Evolutionary conservation across 129 eudicot species (phyloP), one percentile per base, ranked within the genome.

Genomic region (Deinandra increscens): DNA sequence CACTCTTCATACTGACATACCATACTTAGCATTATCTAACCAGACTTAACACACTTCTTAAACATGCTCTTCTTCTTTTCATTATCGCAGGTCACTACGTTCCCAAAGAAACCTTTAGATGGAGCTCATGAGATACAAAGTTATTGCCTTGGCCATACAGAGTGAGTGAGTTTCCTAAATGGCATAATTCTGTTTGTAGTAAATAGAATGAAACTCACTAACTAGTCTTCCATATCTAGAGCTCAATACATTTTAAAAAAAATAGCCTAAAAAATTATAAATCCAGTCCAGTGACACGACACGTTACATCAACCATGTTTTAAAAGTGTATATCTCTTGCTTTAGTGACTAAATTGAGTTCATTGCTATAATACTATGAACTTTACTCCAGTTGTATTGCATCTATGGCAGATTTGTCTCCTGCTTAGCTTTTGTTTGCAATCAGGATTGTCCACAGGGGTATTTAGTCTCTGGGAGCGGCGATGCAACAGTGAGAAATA

Each of bases 81-180:
- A 9, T 53, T 31, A 66, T 83, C 45, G 70, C 84, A 93, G 99
- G 97, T 93, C 79, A 84, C 90, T 13, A 68, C 82, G 41, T 87
- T 93, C 64, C 97, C 99, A 5, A 83, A 78, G 74, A 87, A 83
- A 63, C 95, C 90, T 53, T 69, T 81, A 69, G 72, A 83, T 58
- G 99, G 99, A 81, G 97, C 90, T 33, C 97, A 93, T 78, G 97
- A 93, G 84, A 93, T 93, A 66, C 97, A 93, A 67, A 84, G 90
- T 66, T 93, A 84, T 80, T 93, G 99, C 78, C 97, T 93, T 77
- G 97, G 90, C 53, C 99, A 93, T 85, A 86, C 97, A 65, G 96
- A 93, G 97, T 91, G 76, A 84, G 97, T 78, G 18, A 44, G 77
- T 72, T 65, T 70, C 69, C 71, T 60, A 64, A 48, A 66, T 68